Evolutionary conservation across 2,329 filamentous ascomycete genomes (phyloP).

Genomic region (Botrytis byssoidea): DNA sequence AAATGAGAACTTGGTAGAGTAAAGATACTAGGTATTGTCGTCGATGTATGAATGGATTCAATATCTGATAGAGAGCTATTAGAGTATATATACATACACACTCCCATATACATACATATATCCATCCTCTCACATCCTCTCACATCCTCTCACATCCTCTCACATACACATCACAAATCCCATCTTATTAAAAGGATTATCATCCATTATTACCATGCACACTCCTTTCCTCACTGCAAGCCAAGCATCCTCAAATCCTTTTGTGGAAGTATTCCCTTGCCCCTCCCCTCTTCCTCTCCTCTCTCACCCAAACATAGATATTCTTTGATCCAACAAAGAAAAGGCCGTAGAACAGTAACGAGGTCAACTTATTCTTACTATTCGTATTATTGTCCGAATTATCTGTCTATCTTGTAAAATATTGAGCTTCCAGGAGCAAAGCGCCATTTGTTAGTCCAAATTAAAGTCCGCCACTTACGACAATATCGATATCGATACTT

Average conservation of each 20-base stretch:
- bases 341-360: background rate
- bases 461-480: background rate
- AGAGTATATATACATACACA: background rate
- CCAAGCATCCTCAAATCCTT: background rate
- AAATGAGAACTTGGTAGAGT: background rate
- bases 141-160: no score
- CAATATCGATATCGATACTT: background rate
- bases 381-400: background rate
- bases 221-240: background rate
- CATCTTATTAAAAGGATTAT: background rate
- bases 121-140: background rate
- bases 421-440: background rate
- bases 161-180: background rate
- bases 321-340: conserved; percentile 16
- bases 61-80: background rate
- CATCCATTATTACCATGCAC: background rate
- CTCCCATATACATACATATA: background rate
- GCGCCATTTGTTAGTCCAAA: background rate
- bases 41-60: background rate
- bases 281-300: background rate
- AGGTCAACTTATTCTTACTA: background rate
- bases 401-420: no score
- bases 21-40: background rate
- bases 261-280: background rate
- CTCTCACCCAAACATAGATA: background rate